Evolutionary conservation across 768 basidiomycete species (phyloP).

Genomic region (Lentinula lateritia): DNA sequence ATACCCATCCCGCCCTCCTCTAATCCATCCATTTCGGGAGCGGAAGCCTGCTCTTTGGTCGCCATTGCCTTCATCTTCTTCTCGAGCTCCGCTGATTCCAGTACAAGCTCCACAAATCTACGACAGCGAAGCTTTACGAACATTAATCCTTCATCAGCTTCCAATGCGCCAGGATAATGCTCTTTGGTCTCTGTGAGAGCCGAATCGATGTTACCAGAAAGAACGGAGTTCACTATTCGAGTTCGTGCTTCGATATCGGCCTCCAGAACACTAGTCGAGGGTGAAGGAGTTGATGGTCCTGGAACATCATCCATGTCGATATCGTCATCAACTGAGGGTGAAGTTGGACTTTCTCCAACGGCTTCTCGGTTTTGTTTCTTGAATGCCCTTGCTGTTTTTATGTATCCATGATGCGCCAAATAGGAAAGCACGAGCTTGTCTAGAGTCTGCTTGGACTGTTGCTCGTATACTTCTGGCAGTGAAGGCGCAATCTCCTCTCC

Average conservation of each 20-base stretch:
- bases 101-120: conserved; percentile 78
- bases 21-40: conserved; percentile 27
- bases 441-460: conserved; percentile 52
- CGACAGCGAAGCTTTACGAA: conserved; percentile 80
- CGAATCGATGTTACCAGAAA: conserved; percentile 64
- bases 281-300: conserved; percentile 9
- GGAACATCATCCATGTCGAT: conserved; percentile 41
- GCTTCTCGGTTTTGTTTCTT: conserved; percentile 34
- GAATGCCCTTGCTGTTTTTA: conserved; percentile 64
- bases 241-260: conserved; percentile 63
- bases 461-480: conserved; percentile 29
- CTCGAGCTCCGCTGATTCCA: conserved; percentile 66
- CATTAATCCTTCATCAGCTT: conserved; percentile 63
- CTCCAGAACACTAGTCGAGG: conserved; percentile 19
- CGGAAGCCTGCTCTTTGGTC: conserved; percentile 20
- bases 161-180: conserved; percentile 61
- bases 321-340: conserved; percentile 28
- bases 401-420: conserved; percentile 81
- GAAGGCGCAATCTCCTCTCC: conserved; percentile 19
- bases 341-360: conserved; percentile 11
- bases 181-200: conserved; percentile 52
- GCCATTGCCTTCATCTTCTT: conserved; percentile 46
- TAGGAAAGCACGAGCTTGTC: conserved; percentile 76
- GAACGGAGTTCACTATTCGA: conserved; percentile 64
- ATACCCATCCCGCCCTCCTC: conserved; percentile 51